These are phyloP conservation scores for Clathrus columnatus DNA, from an alignment of 768 basidiomycete genomes.

Conservation along the genomic window DNA sequence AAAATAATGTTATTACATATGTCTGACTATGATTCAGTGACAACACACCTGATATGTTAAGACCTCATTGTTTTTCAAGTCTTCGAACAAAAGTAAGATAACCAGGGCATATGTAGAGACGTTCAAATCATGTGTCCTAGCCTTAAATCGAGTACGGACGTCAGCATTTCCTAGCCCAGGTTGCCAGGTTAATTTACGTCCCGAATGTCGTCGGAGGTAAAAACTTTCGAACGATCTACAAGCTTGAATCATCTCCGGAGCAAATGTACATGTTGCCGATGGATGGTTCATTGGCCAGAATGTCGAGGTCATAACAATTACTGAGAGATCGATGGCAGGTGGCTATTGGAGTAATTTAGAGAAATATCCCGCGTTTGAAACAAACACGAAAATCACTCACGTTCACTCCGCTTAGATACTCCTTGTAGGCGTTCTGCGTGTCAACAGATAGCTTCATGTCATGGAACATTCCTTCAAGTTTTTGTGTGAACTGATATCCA, in stretches of 20 bases:
- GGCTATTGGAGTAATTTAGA: conserved; percentile 33
- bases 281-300: conserved; percentile 86
- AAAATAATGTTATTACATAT: conserved; percentile 1
- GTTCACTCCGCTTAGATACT: conserved; percentile 42
- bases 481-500: conserved; percentile 94
- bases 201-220: conserved; percentile 83
- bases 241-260: conserved; percentile 51
- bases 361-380: background rate
- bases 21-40: background rate
- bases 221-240: conserved; percentile 79
- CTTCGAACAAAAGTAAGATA: conserved; percentile 81
- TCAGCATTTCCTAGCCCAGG: conserved; percentile 86
- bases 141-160: conserved; percentile 73
- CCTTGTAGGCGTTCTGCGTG: conserved; percentile 64
- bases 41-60: conserved; percentile 65
- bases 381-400: conserved; percentile 35
- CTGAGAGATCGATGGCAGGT: conserved; percentile 70
- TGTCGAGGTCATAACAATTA: conserved; percentile 92
- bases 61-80: conserved; percentile 53
- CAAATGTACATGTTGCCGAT: conserved; percentile 54
- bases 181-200: conserved; percentile 88
- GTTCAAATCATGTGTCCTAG: conserved; percentile 78
- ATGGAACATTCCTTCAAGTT: conserved; percentile 97
- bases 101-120: conserved; percentile 85
- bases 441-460: conserved; percentile 89